Evolutionary conservation across 768 basidiomycete genomes (phyloP), one percentile per base, ranked within the genome.

Genomic region (Pholiota molesta): DNA sequence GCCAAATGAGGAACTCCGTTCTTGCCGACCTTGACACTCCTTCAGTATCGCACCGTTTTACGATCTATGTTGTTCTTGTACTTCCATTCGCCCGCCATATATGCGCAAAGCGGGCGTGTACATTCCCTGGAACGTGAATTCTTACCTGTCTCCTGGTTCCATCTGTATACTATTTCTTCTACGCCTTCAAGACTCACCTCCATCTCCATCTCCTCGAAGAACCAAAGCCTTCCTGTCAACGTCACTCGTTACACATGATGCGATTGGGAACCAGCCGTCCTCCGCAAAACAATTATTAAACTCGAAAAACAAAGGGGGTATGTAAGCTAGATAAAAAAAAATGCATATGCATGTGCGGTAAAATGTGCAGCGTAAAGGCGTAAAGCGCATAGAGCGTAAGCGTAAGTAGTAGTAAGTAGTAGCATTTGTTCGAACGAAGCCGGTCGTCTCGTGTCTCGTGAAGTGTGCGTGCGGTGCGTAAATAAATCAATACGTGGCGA

Each of bases 381-480:
- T 31, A 31, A 5, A 31, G 2, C 4, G 31, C 31, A 31, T 49
- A n/a, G 28, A 21, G 28, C 44, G 42, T 58, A 40, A 28, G 29
- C 45, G 57, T 55, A 55, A 55, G 47, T 31, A 52, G 53, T 59
- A n/a, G 57, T 55, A 55, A 55, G 47, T 31, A 52, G 53, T 59
- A n/a, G n/a, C n/a, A n/a, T 37, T 11, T 57, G 31, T 63, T n/a
- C n/a, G 52, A 61, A 68, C 67, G 64, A 68, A 63, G 52, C 67
- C 64, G 60, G 67, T 65, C 64, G 64, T 68, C 55, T 52, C 54
- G 55, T 64, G 33, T 59, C 33, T 40, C 59, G 52, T 64, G 47
- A 49, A 14, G 23, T 21, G 21, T 45, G 23, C 14, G 7, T 14
- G 23, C 9, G 23, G 11, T 4, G n/a, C 47, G 23, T 49, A 21